Base-by-base conservation (phyloP, 2,329 filamentous ascomycete genomes). In the Sphaceloma murrayae region DNA sequence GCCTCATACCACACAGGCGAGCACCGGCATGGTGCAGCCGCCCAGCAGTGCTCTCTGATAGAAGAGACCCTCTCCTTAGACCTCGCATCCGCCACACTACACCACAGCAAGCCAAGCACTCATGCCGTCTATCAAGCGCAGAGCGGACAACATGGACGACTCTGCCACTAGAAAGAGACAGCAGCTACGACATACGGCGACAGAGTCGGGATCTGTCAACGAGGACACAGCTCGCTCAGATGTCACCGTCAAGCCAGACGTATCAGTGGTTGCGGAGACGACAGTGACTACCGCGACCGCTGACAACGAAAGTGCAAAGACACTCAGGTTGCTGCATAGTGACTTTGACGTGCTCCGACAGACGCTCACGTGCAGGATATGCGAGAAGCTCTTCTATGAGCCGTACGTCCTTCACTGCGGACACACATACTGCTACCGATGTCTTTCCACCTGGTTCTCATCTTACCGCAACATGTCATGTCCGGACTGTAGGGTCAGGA, bases 361-460 rank as follows among this genome's bases (percentile, higher is more conserved):
- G 21, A 67, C 80, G 22, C 65, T 80, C 53, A 78, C 76, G 46
- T 84, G 80, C 64, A 77, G 78, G 51, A 78, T 84, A 50, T 84
- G 80, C 60, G 74, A 80, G 52, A 72, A 75, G 45, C 70, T 79
- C 38, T 69, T 83, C 39, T 82, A 82, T 61, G 78, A 83, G 59
- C 80, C 80, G 2, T 84, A 77, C 61, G 79, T 75, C 13, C 69
- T 82, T 43, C 68, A 68, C 5, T 84, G 80, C 54, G 80, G 80
- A 3, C 80, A 84, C 58, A 82, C 79, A 5, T 83, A 81, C 60
- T 84, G 80, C 63, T 84, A 84, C 57, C 75, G 72, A 49, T 63
- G 58, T 42, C 51, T 61, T 9, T 50, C 53, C 30, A 48, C 50
- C 19, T 58, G 77, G 73, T 77, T 76, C 53, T 63, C 75, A 32